Conservation (phyloP, 331 rosid genomes). For the Malus hybrid region DNA sequence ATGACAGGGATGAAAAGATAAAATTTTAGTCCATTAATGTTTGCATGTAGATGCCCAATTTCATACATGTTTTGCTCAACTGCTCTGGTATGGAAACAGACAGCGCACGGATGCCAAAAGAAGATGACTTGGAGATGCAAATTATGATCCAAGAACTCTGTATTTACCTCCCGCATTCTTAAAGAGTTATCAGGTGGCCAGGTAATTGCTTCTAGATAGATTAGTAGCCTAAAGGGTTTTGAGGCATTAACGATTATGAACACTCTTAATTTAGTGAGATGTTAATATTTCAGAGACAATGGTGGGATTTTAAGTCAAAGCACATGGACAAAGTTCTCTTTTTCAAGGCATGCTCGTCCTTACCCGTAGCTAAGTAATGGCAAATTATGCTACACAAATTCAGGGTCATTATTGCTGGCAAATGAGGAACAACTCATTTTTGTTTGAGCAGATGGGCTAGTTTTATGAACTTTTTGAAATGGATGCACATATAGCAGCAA, state of each 20-base stretch:
- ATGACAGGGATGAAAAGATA: neutral
- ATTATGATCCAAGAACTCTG: constrained; percentile 75
- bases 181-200: constrained; percentile 70
- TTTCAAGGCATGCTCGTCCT: constrained; percentile 55
- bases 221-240: neutral
- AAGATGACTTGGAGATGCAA: constrained; percentile 61
- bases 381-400: neutral
- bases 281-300: constrained; percentile 59
- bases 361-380: neutral
- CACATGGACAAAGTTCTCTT: constrained; percentile 93
- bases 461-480: constrained; percentile 95
- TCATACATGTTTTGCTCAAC: constrained; percentile 6
- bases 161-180: constrained; percentile 68
- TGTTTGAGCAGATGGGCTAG: constrained; percentile 74
- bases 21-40: neutral
- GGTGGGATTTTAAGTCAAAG: constrained; percentile 99
- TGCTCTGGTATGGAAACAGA: constrained; percentile 36
- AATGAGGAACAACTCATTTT: constrained; percentile 10
- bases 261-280: constrained; percentile 19
- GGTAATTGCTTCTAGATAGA: constrained; percentile 31
- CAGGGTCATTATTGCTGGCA: constrained; percentile 3
- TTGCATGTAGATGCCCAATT: constrained; percentile 3
- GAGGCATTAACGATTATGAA: neutral
- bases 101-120: constrained; percentile 56
- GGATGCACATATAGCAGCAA: constrained; percentile 89